phyloP scores from a whole-genome alignment of 352 stramenopile genomes.

The Lagenidium sp. region DNA sequence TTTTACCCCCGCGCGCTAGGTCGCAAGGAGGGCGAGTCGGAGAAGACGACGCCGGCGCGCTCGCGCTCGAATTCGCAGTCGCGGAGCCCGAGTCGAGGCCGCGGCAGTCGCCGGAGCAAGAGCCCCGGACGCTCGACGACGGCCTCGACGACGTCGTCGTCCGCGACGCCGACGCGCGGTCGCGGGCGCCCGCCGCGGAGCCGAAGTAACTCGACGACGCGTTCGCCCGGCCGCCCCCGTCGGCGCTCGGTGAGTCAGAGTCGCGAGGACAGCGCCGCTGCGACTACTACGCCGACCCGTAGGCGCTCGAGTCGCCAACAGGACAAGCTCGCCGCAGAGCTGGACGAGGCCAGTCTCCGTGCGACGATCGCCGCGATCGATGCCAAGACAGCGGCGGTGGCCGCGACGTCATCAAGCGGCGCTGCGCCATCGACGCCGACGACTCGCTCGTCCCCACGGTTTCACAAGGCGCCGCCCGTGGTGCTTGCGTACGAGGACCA shows the following conservation, averaged over 20 bases:
- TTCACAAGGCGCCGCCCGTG: slow-evolving; percentile 15
- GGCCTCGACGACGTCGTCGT: too few relatives aligned
- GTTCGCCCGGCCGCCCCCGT: slow-evolving; percentile 20
- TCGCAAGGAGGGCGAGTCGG: slow-evolving; percentile 46
- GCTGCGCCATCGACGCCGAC: too few relatives aligned
- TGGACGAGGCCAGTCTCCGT: slow-evolving; percentile 36
- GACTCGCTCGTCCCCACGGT: too few relatives aligned
- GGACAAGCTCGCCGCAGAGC: slow-evolving; percentile 21
- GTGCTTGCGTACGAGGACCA: slow-evolving; percentile 44
- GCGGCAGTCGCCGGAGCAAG: slow-evolving; percentile 24
- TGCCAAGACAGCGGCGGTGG: not conserved
- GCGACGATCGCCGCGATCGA: slow-evolving; percentile 29
- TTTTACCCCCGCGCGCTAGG: slow-evolving; percentile 10
- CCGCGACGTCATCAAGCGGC: not conserved
- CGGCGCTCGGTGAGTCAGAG: slow-evolving; percentile 14
- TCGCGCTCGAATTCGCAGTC: too few relatives aligned
- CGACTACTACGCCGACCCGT: slow-evolving; percentile 15
- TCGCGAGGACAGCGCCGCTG: slow-evolving; percentile 4
- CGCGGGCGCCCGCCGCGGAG: slow-evolving; percentile 36
- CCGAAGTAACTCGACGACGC: slow-evolving; percentile 45
- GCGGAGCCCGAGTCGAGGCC: slow-evolving; percentile 39
- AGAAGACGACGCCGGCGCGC: slow-evolving; percentile 12
- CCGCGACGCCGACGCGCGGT: slow-evolving; percentile 16
- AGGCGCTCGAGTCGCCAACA: slow-evolving; percentile 10
- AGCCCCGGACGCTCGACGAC: too few relatives aligned